A percentile compares a stretch with the other conserved stretches of the same genome.
Evolutionary conservation across 805 yeast genomes (phyloP).

Genomic region (Candida nemodendra): DNA sequence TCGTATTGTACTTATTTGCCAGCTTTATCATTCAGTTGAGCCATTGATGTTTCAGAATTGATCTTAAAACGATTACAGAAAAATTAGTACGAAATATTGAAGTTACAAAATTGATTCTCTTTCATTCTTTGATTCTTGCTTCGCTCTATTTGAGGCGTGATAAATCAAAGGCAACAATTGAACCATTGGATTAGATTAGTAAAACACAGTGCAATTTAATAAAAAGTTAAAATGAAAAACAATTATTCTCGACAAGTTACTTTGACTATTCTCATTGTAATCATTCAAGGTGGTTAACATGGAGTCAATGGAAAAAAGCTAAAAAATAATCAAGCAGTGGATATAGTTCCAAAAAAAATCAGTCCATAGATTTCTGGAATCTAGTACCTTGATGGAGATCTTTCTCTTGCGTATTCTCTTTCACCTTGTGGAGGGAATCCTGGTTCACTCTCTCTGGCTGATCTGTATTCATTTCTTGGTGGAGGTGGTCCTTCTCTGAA

Average conservation of each 20-base stretch:
- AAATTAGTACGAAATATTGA: too few relatives aligned
- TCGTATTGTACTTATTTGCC: too few relatives aligned
- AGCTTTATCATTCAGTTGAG: too few relatives aligned
- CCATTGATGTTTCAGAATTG: too few relatives aligned
- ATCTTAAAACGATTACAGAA: too few relatives aligned
- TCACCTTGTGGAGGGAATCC: slow-evolving; percentile 36
- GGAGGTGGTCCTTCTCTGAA: slow-evolving; percentile 29
- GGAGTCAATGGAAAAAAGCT: too few relatives aligned
- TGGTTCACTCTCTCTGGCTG: slow-evolving; percentile 38
- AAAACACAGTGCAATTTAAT: slow-evolving; percentile 4
- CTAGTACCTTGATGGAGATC: slow-evolving; percentile 73
- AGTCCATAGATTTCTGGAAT: too few relatives aligned
- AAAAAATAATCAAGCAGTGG: too few relatives aligned
- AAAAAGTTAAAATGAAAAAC: slow-evolving; percentile 1
- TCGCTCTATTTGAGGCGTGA: background rate
- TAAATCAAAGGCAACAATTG: slow-evolving; percentile 7
- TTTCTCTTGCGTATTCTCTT: slow-evolving; percentile 60
- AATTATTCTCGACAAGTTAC: background rate
- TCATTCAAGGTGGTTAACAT: background rate
- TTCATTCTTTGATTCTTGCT: slow-evolving; percentile 1
- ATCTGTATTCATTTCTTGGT: slow-evolving; percentile 30
- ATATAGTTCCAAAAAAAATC: too few relatives aligned
- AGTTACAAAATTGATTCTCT: background rate
- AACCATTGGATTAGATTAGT: slow-evolving; percentile 4
- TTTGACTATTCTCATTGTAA: background rate